phyloP scores from a whole-genome alignment of 257 asterid genomes.

The Ajuga chamaepitys region DNA sequence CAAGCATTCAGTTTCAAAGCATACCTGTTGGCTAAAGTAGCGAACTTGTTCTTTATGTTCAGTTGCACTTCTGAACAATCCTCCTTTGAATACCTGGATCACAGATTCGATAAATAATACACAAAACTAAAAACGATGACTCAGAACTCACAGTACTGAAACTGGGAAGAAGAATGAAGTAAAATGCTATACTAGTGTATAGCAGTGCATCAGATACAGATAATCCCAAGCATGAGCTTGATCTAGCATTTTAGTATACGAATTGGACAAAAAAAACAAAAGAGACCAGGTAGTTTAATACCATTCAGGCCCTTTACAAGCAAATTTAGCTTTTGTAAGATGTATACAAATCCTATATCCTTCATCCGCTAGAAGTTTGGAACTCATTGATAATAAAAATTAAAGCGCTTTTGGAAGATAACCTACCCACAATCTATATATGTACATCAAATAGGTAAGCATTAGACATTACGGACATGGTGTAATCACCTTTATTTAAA shows the following conservation, averaged over 20 bases:
- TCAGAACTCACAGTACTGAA: not conserved
- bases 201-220: not conserved
- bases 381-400: not conserved
- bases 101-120: not conserved
- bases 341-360: not conserved
- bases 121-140: not conserved
- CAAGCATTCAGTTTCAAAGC: conserved; percentile 9
- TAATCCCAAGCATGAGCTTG: not conserved
- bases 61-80: conserved; percentile 93
- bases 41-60: conserved; percentile 89
- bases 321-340: conserved; percentile 2
- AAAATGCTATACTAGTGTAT: not conserved
- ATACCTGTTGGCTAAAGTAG: conserved; percentile 89
- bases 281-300: not conserved
- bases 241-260: not conserved
- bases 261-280: not conserved
- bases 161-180: not conserved
- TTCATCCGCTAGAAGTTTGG: not conserved
- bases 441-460: conserved; percentile 3
- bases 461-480: not conserved
- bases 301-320: not conserved
- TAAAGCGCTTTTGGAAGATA: not conserved
- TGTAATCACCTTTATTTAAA: not conserved
- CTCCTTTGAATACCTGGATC: conserved; percentile 87
- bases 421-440: not conserved